Percentiles rank a stretch among this genome's conserved stretches.
Conservation (phyloP, 345 rosid genomes). For the Camelina hispida region DNA sequence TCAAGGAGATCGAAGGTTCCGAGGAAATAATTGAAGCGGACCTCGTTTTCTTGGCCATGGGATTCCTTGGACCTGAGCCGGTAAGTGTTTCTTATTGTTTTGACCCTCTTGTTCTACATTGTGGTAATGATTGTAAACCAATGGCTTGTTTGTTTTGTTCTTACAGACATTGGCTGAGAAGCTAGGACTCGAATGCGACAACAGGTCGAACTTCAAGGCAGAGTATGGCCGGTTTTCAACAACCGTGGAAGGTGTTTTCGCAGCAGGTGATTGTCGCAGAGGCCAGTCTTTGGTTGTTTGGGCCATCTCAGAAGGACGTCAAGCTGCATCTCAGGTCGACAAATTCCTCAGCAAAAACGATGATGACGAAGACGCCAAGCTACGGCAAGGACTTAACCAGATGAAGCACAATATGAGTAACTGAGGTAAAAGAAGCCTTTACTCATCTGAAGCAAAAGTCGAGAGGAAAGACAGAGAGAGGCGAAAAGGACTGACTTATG, state of each 20-base stretch:
- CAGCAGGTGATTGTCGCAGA: slow-evolving; percentile 97
- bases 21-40: slow-evolving; percentile 90
- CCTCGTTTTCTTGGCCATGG: slow-evolving; percentile 93
- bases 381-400: slow-evolving; percentile 47
- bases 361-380: slow-evolving; percentile 27
- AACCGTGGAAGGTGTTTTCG: slow-evolving; percentile 82
- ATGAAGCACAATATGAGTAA: slow-evolving; percentile 24
- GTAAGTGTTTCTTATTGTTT: slow-evolving; percentile 51
- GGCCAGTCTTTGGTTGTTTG: slow-evolving; percentile 98
- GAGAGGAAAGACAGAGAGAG: slow-evolving; percentile 5
- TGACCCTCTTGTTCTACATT: not conserved
- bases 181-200: slow-evolving; percentile 84
- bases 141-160: slow-evolving; percentile 4
- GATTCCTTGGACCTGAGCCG: slow-evolving; percentile 95
- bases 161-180: slow-evolving; percentile 63
- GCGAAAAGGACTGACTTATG: not conserved
- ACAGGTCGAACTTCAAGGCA: slow-evolving; percentile 88
- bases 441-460: slow-evolving; percentile 38
- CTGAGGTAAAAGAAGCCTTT: slow-evolving; percentile 3
- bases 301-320: slow-evolving; percentile 99
- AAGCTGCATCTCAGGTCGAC: slow-evolving; percentile 92
- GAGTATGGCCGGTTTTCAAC: slow-evolving; percentile 93
- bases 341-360: slow-evolving; percentile 57
- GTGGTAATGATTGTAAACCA: not conserved
- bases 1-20: slow-evolving; percentile 85